Base-by-base conservation (phyloP, 306 rosid genomes). In the Chamaecrista fasciculata region DNA sequence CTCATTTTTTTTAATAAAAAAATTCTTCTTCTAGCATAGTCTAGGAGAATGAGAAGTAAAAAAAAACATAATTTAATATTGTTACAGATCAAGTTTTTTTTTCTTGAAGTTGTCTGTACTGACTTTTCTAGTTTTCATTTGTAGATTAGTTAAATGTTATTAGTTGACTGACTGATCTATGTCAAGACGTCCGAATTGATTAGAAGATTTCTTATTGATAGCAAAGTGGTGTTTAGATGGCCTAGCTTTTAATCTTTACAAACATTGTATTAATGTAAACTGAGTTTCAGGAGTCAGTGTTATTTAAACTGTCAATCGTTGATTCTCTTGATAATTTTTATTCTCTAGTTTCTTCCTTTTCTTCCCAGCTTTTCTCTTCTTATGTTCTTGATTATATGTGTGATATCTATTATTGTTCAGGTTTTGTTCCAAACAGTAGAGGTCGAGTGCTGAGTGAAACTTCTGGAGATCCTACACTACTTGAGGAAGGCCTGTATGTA, bases 401-500 rank as follows among this genome's bases (percentile, higher is more conserved):
- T n/a, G n/a, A 66, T 72, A n/a, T 71, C 71, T 69, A 31, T 39
- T 69, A 36, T 29, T 73, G 77, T 69, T 58, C 86, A 94, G 98
- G 98, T 70, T 73, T 88, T 40, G 92, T 94, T 61, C 98, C 96
- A 50, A 94, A 90, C 80, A 64, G 72, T 19, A 75, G 85, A 67
- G 97, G 98, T 73, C 88, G 92, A 79, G 96, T 90, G 81, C 44
- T 86, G 40, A 62, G 80, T 51, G 79, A 78, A 67, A n/a, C 80
- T 20, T 72, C 69, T n/a, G 84, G 76, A 53, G 82, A 85, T 67
- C 62, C 82, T 23, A 36, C 77, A 24, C 76, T 29, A 43, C 62
- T 75, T 39, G 98, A 85, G 84, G 83, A 86, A 70, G 96, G 96
- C 74, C 84, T 94, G 77, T 90, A 94, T 75, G 96, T 88, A 61